Evolutionary conservation across 768 basidiomycete species (phyloP), one percentile per base, ranked within the genome.

Genomic region (Hericium coralloides): DNA sequence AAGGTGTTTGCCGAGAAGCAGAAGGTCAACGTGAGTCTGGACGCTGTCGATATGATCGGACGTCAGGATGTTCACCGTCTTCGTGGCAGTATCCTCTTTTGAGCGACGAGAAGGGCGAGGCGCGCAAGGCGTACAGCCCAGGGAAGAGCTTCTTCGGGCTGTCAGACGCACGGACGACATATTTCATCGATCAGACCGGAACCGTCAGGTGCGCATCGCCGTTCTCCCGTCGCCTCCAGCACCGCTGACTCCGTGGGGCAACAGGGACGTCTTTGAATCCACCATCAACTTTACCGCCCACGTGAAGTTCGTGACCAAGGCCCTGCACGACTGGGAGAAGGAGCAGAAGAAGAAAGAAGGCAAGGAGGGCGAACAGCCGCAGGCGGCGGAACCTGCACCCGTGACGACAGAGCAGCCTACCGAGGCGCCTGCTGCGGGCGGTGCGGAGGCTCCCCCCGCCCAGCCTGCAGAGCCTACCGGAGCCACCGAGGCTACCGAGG

Each of bases 131-230:
- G 2, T 93, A 87, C 64, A 70, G 76, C 1, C 76, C 90, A n/a
- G 81, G 80, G 12, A 85, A 79, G 62, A 81, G 81, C 1, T 62
- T 92, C 60, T 67, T 92, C 26, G 91, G 92, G 17, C 59, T 92
- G 12, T 72, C 72, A 0, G 76, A 80, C 43, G 79, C 81, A 4
- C 79, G 92, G 12, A 79, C 82, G 37, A 93, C 91, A 2, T 85
- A 91, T 65, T 74, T 92, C 63, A 82, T 93, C 58, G 89, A 91
- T 66, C 74, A 71, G 52, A 76, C 84, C 52, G 90, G 92, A 9
- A 71, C 82, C 48, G 73, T 93, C 26, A 76, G 78, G 83, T 88
- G 67, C 26, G 4, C 39, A 41, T 8, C 17, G 18, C 52, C 45
- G 52, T 43, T 53, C n/a, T 10, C 14, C 22, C 14, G 39, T 20